Evolutionary conservation across 257 asterid genomes (phyloP), one percentile per base, ranked within the genome.

Genomic region (Nicotiana noctiflora): DNA sequence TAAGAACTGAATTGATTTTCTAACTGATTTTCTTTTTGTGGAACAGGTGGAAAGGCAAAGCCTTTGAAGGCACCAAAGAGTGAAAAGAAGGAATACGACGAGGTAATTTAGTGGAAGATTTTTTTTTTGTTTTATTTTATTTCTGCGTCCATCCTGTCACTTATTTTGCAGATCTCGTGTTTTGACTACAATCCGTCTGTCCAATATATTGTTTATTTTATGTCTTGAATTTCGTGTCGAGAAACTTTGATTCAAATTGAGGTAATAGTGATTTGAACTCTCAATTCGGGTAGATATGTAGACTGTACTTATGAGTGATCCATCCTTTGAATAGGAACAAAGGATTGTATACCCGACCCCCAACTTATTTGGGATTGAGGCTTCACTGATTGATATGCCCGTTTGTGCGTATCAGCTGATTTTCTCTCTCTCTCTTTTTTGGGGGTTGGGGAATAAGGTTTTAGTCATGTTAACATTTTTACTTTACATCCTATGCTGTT

Each of bases 11-110:
- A 40, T 40, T 68, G 34, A 68, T 19, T 19, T 40, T 3, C 1
- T 1, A 6, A 10, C 8, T 60, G n/a, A 8, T 12, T 10, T 23
- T 23, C 7, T n/a, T 3, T 72, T 46, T 46, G 78, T 72, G 23
- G 78, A 23, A 72, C 10, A 72, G 78, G 78, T 72, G 78, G 78
- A 72, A 72, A 72, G 32, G 78, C 78, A 21, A 72, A 72, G 60
- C 78, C 78, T 72, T 72, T 72, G 78, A 72, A 72, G 78, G 77
- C 77, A 46, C 60, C 77, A 46, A 72, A 72, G 40, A 3, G 2
- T 46, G 77, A 72, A 3, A 72, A 72, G 77, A 72, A 72, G 77
- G 77, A 72, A 3, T 72, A 72, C 32, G 77, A 72, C 8, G 77
- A 72, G 59, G 77, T 72, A 46, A 46, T 46, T 72, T 72, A 0